Percentiles rank a stretch among this genome's conserved stretches.
Evolutionary conservation across 2,329 filamentous ascomycete species (phyloP).

Genomic region (Tricladium varicosporioides): DNA sequence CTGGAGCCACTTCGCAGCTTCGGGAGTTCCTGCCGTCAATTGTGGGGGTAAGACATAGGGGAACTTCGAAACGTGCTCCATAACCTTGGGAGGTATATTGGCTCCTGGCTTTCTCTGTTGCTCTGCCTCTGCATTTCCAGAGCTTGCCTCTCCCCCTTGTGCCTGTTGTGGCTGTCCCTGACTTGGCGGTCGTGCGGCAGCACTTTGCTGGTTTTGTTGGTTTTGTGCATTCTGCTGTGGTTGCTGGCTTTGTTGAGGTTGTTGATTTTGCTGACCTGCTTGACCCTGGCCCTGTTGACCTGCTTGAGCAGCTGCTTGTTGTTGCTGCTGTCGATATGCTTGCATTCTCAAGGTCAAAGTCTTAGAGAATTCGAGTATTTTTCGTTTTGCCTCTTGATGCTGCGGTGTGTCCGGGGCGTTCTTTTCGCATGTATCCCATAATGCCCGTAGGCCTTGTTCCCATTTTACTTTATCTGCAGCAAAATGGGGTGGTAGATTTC

Average conservation of each 20-base stretch:
- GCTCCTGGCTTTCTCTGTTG: constrained; percentile 18
- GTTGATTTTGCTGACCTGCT: too few relatives aligned
- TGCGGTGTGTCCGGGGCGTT: constrained; percentile 47
- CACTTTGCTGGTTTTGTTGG: background rate
- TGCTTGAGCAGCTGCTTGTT: constrained; percentile 7
- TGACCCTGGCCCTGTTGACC: constrained; percentile 3
- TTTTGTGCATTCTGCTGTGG: too few relatives aligned
- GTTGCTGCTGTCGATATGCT: constrained; percentile 22
- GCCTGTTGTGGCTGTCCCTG: constrained; percentile 8
- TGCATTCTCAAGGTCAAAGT: constrained; percentile 55
- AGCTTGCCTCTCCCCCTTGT: constrained; percentile 17
- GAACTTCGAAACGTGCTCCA: constrained; percentile 48
- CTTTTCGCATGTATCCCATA: constrained; percentile 52
- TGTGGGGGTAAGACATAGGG: constrained; percentile 44
- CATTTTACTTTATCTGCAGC: constrained; percentile 58
- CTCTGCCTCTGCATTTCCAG: background rate
- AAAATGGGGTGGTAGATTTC: constrained; percentile 36
- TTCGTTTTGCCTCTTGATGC: constrained; percentile 51
- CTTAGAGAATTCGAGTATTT: constrained; percentile 59
- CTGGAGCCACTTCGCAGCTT: constrained; percentile 46
- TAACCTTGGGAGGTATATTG: constrained; percentile 33
- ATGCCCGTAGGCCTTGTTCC: constrained; percentile 50
- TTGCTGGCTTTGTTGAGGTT: too few relatives aligned
- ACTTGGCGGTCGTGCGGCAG: constrained; percentile 18
- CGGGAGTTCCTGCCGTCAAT: constrained; percentile 42